Evolutionary conservation across 2,329 filamentous ascomycete genomes (phyloP).

Genomic region (Colletotrichum sp.): DNA sequence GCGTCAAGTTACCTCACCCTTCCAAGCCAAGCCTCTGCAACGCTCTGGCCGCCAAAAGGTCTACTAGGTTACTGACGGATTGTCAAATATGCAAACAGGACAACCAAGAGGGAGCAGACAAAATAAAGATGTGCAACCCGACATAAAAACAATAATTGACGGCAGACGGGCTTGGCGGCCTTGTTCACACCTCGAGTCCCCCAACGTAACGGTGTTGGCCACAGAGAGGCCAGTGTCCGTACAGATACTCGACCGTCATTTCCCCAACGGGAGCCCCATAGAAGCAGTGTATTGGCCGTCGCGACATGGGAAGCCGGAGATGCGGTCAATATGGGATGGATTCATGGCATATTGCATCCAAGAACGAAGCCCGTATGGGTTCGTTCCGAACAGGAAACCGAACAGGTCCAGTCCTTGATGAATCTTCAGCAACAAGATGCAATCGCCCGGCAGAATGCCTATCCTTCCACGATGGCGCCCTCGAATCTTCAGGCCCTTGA

Average conservation of each 20-base stretch:
- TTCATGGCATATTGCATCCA: neutral
- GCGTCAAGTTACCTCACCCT: constrained; percentile 11
- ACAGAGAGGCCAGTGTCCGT: neutral
- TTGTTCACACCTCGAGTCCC: neutral
- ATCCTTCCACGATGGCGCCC: neutral
- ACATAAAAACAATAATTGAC: neutral
- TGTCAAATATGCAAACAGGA: neutral
- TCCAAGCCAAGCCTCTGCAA: constrained; percentile 2
- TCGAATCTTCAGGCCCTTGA: neutral
- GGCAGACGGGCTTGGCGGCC: neutral
- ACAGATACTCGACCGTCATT: neutral
- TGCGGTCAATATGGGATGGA: neutral
- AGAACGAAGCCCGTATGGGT: neutral
- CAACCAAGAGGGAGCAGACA: neutral
- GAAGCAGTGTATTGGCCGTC: neutral
- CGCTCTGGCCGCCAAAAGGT: constrained; percentile 12
- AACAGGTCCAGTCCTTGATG: neutral
- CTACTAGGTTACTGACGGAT: neutral
- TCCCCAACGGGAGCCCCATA: neutral
- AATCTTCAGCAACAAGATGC: neutral
- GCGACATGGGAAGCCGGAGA: constrained; percentile 1
- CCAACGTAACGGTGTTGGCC: neutral
- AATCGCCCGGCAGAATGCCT: neutral
- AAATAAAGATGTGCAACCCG: neutral
- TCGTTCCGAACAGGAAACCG: neutral